phyloP scores from a whole-genome alignment of 1,284 basidiomycete species.

The Malassezia japonica region DNA sequence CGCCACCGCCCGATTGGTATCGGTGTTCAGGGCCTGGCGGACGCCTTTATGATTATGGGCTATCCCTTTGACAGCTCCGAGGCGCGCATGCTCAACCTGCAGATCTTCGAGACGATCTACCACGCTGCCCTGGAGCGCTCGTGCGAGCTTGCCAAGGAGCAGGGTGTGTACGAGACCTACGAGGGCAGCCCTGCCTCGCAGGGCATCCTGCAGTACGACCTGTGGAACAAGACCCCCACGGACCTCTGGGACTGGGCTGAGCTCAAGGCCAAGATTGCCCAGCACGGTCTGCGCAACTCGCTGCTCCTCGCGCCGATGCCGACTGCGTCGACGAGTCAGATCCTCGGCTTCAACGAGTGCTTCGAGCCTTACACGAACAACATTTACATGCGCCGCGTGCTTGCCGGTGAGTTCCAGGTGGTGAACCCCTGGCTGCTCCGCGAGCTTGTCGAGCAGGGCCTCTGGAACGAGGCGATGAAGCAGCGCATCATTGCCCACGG shows the following conservation, averaged over 20 bases:
- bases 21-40: slow-evolving; percentile 95
- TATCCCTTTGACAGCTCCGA: slow-evolving; percentile 88
- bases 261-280: slow-evolving; percentile 79
- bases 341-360: slow-evolving; percentile 96
- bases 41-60: slow-evolving; percentile 93
- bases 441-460: slow-evolving; percentile 84
- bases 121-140: slow-evolving; percentile 88
- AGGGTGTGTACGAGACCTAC: slow-evolving; percentile 85
- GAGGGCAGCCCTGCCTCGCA: slow-evolving; percentile 78
- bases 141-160: slow-evolving; percentile 69
- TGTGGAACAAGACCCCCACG: slow-evolving; percentile 88
- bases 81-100: slow-evolving; percentile 78
- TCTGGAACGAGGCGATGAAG: slow-evolving; percentile 99
- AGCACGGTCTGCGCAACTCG: slow-evolving; percentile 81
- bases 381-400: slow-evolving; percentile 97
- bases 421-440: slow-evolving; percentile 97
- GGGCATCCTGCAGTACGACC: slow-evolving; percentile 85
- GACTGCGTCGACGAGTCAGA: slow-evolving; percentile 96
- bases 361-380: slow-evolving; percentile 95
- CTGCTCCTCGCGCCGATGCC: slow-evolving; percentile 96
- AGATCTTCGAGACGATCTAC: slow-evolving; percentile 99
- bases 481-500: slow-evolving; percentile 97
- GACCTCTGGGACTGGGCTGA: slow-evolving; percentile 89
- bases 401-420: slow-evolving; percentile 98
- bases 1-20: slow-evolving; percentile 96